These are phyloP conservation scores for Odontarrhena argentea DNA, from an alignment of 345 rosid genomes.

Conservation along the genomic window DNA sequence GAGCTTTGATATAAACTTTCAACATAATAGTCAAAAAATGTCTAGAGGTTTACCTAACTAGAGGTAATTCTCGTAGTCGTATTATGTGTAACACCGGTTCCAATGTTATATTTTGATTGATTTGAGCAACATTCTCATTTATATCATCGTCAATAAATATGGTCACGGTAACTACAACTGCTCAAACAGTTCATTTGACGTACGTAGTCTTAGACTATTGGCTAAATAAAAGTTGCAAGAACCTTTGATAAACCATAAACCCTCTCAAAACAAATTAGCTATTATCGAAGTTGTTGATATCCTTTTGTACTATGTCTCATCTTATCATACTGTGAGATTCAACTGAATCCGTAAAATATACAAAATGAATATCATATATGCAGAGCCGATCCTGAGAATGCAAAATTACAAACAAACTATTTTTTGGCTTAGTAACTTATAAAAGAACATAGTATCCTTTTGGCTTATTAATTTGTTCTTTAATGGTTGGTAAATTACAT, in stretches of 20 bases:
- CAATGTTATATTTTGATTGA: not conserved
- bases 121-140: not conserved
- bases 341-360: not conserved
- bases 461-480: too few species aligned
- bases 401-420: too few species aligned
- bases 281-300: not conserved
- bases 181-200: not conserved
- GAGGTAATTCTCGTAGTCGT: constrained; percentile 23
- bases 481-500: too few species aligned
- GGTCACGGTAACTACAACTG: not conserved
- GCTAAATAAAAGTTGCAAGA: constrained; percentile 5
- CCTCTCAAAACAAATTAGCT: not conserved
- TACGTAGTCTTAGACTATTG: not conserved
- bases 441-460: too few species aligned
- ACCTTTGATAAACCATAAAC: not conserved
- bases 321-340: not conserved
- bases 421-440: too few species aligned
- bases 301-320: not conserved
- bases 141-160: not conserved
- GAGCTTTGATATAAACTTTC: constrained; percentile 5
- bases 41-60: not conserved
- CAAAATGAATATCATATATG: too few species aligned
- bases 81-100: constrained; percentile 29
- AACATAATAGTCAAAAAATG: not conserved
- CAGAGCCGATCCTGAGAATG: too few species aligned